Conservation (phyloP, 1,284 basidiomycete genomes). For the Leccinum proliferum region DNA sequence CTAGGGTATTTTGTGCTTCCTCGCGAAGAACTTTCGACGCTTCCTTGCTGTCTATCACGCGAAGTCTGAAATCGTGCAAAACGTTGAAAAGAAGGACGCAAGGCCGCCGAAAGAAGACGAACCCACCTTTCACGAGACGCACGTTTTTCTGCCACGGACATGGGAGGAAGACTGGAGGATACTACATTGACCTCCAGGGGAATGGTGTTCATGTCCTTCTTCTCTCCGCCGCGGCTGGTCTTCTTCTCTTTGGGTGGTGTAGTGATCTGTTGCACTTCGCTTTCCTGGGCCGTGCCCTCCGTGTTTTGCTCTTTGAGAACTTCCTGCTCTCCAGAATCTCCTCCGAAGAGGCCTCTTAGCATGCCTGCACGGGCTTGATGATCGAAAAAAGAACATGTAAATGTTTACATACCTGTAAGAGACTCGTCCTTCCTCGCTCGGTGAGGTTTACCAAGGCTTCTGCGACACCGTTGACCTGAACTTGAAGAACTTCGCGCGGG, state of each 20-base stretch:
- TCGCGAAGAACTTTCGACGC: constrained; percentile 73
- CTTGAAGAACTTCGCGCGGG: constrained; percentile 65
- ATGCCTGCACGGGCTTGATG: constrained; percentile 46
- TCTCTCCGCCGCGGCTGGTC: constrained; percentile 31
- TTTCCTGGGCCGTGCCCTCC: constrained; percentile 23
- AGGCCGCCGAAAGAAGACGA: background rate
- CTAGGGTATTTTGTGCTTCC: constrained; percentile 89
- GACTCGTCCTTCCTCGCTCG: constrained; percentile 73
- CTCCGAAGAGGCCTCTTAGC: constrained; percentile 82
- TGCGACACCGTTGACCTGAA: constrained; percentile 59
- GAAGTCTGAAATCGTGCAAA: constrained; percentile 49
- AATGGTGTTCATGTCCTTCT: constrained; percentile 45
- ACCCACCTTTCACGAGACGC: constrained; percentile 61
- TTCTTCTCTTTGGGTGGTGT: constrained; percentile 31
- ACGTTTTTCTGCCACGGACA: constrained; percentile 72
- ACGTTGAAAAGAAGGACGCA: background rate
- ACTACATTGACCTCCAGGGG: constrained; percentile 57
- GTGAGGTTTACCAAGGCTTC: constrained; percentile 74
- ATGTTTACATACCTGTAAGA: constrained; percentile 50
- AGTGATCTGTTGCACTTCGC: constrained; percentile 13
- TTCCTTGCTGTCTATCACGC: constrained; percentile 78
- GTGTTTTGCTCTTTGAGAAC: constrained; percentile 15
- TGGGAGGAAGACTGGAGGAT: constrained; percentile 61
- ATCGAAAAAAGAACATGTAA: constrained; percentile 1
- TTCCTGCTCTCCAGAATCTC: constrained; percentile 33